Evolutionary conservation across 208 protist species (phyloP), one percentile per base, ranked within the genome.

Genomic region (Trypanosoma cruzi): DNA sequence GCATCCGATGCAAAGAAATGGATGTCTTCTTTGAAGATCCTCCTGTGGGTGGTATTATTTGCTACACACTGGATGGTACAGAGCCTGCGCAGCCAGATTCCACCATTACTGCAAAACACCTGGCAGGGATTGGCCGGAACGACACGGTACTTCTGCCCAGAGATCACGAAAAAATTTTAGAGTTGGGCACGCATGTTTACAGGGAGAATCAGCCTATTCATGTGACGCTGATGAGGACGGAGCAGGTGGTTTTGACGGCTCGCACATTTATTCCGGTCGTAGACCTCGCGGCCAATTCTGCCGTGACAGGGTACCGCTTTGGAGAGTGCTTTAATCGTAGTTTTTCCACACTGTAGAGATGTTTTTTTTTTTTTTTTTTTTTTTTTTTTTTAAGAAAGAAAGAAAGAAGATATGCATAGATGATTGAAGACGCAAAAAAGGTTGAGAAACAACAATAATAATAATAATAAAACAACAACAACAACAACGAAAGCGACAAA

Each of bases 51-150:
- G 71, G 76, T 24, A 62, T 84, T 37, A 85, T 95, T 44, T 85
- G 81, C 26, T 95, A 95, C 83, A 95, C 89, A 4, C 64, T 95
- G 18, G 89, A 91, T 70, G 63, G 80, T 62, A 87, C 73, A 3
- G 86, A 95, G 73, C 89, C 89, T 1, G 77, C 72, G 34, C 54
- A 87, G 31, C 80, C 63, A 26, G 85, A 91, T 68, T 74, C 84
- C 24, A 79, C 82, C 3, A 83, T 81, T 34, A 88, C 81, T 29
- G 74, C 80, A 22, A 80, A 31, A 29, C 66, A 71, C 28, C 63
- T 80, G 54, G 50, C 59, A 40, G 49, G 46, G 5, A 48, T 71
- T 67, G 64, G 71, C 1, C 58, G 58, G 32, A 40, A 18, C 55
- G 62, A 36, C 31, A 8, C 40, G 7, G 40, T 44, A 37, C 63